Conservation (phyloP, 345 rosid genomes). For the Melastoma malabathricum region DNA sequence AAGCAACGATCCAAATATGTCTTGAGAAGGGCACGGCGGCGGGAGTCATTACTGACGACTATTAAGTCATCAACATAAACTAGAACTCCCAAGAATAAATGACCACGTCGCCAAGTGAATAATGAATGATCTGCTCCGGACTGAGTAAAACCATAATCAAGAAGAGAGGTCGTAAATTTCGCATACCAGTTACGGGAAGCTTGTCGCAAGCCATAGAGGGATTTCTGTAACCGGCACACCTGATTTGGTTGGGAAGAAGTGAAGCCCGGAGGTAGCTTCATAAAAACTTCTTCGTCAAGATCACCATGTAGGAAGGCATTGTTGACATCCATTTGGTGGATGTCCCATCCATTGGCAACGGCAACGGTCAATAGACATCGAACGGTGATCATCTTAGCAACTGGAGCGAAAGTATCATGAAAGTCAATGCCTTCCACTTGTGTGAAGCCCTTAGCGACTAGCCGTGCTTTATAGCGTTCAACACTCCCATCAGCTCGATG, state of each 20-base stretch:
- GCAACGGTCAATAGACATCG: background rate
- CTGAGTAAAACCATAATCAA: background rate
- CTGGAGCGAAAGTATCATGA: background rate
- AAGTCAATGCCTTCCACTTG: background rate
- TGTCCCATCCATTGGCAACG: background rate
- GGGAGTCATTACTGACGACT: background rate
- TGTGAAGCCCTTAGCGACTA: background rate
- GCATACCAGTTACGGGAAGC: constrained; percentile 1
- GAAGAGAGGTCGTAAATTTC: background rate
- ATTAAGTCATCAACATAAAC: background rate
- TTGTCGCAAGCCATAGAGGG: background rate
- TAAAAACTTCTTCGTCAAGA: background rate
- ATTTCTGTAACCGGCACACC: background rate
- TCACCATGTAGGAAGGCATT: background rate
- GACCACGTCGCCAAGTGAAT: background rate
- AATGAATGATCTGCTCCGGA: background rate
- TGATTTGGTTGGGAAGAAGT: background rate
- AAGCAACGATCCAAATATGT: background rate
- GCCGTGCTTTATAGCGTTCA: background rate
- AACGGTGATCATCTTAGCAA: background rate
- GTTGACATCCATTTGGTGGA: background rate
- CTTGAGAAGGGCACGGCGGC: background rate
- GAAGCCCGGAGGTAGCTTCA: background rate
- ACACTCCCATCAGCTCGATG: background rate
- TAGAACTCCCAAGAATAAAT: background rate